Base-by-base conservation (phyloP, 345 rosid genomes). In the Punica granatum region DNA sequence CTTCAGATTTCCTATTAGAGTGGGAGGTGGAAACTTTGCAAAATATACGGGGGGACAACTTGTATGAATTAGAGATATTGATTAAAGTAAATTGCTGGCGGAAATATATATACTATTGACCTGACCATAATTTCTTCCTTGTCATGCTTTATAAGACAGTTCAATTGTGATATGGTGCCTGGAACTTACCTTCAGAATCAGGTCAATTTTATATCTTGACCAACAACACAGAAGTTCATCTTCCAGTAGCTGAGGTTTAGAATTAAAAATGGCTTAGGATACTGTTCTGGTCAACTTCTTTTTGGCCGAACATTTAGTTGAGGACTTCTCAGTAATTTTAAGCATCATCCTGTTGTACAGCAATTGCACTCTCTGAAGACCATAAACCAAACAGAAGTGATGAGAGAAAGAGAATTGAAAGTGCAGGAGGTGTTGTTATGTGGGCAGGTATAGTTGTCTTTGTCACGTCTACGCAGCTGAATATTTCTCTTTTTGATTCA, bases 351-450 rank as follows among this genome's bases (percentile, higher is more conserved):
- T n/a, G 13, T 37, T 28, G 16, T 56, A 53, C 80, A 91, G 97
- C 96, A 7, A 92, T 95, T 39, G 87, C 99, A 2, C 88, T 95
- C 41, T 95, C 99, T n/a, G 98, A 92, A 80, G 99, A 95, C 81
- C 99, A 92, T 76, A 95, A 95, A 73, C 98, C 99, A 65, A 95
- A 95, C 62, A 92, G 99, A 87, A 88, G 84, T 58, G 99, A 95
- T 72, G 99, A 92, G 72, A 86, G 99, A 75, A 87, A 92, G 87
- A 77, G 99, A 83, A 92, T 95, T 59, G 98, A 95, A 86, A 92
- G 64, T 67, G 97, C 99, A 64, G 97, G 98, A 44, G 99, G 99
- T 23, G 80, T 90, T 66, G 90, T 95, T 54, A 88, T 92, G 98
- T 95, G 99, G 98, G 97, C 98, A 74, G 99, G 99, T 95, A 87